Evolutionary conservation across 768 basidiomycete genomes (phyloP), one percentile per base, ranked within the genome.

Genomic region (Termitomyces sp.): DNA sequence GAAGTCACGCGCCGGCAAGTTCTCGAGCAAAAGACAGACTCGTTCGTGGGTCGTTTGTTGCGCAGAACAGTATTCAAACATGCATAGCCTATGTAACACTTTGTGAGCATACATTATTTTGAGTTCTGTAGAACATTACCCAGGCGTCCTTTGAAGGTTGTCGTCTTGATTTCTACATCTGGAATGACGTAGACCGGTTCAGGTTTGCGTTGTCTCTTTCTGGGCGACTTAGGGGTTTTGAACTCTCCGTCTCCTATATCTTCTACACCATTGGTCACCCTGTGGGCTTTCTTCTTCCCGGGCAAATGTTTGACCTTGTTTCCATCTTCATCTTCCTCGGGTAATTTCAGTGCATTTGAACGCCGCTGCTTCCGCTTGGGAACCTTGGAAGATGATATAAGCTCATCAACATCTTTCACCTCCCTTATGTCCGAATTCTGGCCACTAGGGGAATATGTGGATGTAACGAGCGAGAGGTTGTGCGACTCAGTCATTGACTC

Each of bases 1-100:
- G 2, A 45, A 15, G 20, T 50, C 25, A 66, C 76, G 42, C 55
- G 83, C 85, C 86, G 79, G 71, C 85, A 86, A 37, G 86, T 87
- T 63, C 86, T 77, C 10, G 88, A 86, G 70, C 93, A 94, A 69
- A 96, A 96, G 12, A 94, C 72, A 0, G 86, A 73, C 17, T 84
- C 81, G 0, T 66, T 77, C 0, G 85, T 78, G 20, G 93, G 92
- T 65, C 88, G 92, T 62, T 76, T 79, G 36, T 78, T 85, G 48
- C 94, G 82, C 12, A 96, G 73, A 15, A 97, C 78, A 0, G 94
- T 95, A 68, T 95, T 95, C 53, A 95, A 71, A 69, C 93, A 95
- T 3, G 93, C 93, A 70, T 94, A 89, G 2, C 87, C 86, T 80
- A 42, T 59, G 25, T 1, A 7, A 36, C n/a, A 52, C 10, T 15